Evolutionary conservation across 2,329 filamentous ascomycete genomes (phyloP).

Genomic region (Xylariaceae sp.): DNA sequence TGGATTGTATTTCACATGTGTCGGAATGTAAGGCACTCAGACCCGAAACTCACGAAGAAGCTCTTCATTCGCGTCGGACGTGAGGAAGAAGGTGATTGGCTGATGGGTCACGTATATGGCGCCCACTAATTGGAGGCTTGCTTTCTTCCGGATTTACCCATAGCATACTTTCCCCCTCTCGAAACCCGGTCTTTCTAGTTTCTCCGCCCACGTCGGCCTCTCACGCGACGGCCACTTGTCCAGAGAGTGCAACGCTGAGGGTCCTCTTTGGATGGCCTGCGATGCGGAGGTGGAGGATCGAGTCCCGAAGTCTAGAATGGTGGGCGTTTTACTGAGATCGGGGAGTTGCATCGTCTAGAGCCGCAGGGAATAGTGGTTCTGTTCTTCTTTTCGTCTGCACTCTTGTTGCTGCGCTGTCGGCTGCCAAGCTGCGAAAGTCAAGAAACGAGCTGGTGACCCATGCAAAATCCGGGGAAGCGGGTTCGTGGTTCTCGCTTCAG

Average conservation of each 20-base stretch:
- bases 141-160: slow-evolving; percentile 21
- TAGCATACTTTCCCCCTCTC: neutral
- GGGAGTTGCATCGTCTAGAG: slow-evolving; percentile 4
- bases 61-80: neutral
- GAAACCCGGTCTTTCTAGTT: neutral
- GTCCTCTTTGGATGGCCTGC: neutral
- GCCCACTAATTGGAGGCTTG: slow-evolving; percentile 9
- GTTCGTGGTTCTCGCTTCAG: neutral
- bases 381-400: neutral
- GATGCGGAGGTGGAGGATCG: slow-evolving; percentile 15
- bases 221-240: neutral
- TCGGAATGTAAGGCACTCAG: slow-evolving; percentile 9
- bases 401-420: neutral
- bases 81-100: slow-evolving; percentile 8
- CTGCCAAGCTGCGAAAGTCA: neutral
- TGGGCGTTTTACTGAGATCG: slow-evolving; percentile 5
- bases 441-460: neutral
- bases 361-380: slow-evolving; percentile 4
- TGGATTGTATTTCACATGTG: too few relatives aligned
- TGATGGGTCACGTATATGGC: neutral
- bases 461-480: slow-evolving; percentile 19
- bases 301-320: slow-evolving; percentile 17
- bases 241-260: neutral
- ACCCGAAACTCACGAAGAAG: slow-evolving; percentile 5
- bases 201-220: too few relatives aligned